Evolutionary conservation across 2,329 filamentous ascomycete species (phyloP), one percentile per base, ranked within the genome.

Genomic region (Pyricularia sp.): DNA sequence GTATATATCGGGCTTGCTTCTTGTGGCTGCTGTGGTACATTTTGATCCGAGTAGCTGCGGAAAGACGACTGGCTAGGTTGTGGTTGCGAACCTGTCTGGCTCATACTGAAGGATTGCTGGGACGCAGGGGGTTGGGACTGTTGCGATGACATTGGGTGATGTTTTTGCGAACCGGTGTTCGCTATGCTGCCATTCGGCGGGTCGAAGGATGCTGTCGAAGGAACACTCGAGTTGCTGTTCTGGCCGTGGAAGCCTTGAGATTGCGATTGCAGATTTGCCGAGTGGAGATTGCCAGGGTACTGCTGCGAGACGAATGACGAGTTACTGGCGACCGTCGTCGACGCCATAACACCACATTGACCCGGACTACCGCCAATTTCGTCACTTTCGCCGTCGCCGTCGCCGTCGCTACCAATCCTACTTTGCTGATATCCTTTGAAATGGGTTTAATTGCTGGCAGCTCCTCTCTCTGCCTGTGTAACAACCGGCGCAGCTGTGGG

Each of bases 31-130:
- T 63, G 59, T 28, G 59, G 14, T 28, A 63, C 59, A 68, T 75
- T 76, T 7, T 78, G 77, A 68, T 81, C 80, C 50, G 78, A 76
- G 70, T 80, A 80, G 63, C 80, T 79, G 64, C 81, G 79, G 69
- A 79, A 82, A 69, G 73, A 72, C 7, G 75, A 72, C 10, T 70
- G 23, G 76, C 73, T 64, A 79, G 73, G 70, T 78, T 79, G 26
- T 31, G 59, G 67, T 20, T 79, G 76, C 3, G 78, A 78, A 7
- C 83, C 83, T 69, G 83, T 81, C 71, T 86, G 84, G 78, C 83
- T 87, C 83, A 87, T 85, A 71, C 78, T 78, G 75, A 86, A 86
- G 65, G 85, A 85, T 71, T 87, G 85, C 9, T 84, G 85, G 4
- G 84, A 81, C 12, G 26, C 59, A 20, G 80, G 78, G 69, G 69